These are phyloP conservation scores for Fusarium sulawesiense DNA, from an alignment of 2,329 filamentous ascomycete genomes.

Conservation along the genomic window DNA sequence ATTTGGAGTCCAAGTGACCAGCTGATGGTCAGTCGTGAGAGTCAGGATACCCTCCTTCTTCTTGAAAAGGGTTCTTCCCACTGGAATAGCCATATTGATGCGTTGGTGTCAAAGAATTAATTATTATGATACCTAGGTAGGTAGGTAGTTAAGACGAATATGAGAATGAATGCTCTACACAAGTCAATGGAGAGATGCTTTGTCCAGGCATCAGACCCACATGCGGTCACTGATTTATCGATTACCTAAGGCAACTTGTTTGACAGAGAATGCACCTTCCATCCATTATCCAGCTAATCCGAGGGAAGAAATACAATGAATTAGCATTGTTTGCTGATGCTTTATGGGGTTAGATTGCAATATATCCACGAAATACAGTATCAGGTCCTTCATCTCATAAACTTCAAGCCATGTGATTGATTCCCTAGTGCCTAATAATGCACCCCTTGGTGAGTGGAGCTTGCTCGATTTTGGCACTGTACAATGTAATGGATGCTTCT, in stretches of 20 bases:
- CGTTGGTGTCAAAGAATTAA: not conserved
- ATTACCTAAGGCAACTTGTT: conserved; percentile 19
- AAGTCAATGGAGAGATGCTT: not conserved
- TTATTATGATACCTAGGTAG: not conserved
- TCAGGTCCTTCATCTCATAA: not conserved
- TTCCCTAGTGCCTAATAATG: not conserved
- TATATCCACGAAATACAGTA: not conserved
- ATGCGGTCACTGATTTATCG: conserved; percentile 11
- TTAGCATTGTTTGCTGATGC: not conserved
- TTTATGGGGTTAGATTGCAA: not conserved
- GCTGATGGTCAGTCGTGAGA: conserved; percentile 77
- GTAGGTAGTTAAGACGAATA: not conserved
- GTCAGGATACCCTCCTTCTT: conserved; percentile 92
- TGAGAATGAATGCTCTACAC: not conserved
- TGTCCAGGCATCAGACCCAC: conserved; percentile 19
- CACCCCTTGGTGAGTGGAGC: not conserved
- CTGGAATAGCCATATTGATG: conserved; percentile 66
- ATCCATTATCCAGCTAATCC: not conserved
- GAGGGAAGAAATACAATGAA: not conserved
- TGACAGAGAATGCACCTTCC: not conserved
- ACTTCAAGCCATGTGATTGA: not conserved
- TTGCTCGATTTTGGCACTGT: not conserved
- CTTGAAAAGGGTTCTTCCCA: conserved; percentile 83
- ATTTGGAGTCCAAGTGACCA: conserved; percentile 83
- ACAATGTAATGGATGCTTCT: not conserved